Percentiles rank a stretch among this genome's conserved stretches.
phyloP scores from a whole-genome alignment of 495 filamentous ascomycete genomes.

The Jackrogersella multiformis region DNA sequence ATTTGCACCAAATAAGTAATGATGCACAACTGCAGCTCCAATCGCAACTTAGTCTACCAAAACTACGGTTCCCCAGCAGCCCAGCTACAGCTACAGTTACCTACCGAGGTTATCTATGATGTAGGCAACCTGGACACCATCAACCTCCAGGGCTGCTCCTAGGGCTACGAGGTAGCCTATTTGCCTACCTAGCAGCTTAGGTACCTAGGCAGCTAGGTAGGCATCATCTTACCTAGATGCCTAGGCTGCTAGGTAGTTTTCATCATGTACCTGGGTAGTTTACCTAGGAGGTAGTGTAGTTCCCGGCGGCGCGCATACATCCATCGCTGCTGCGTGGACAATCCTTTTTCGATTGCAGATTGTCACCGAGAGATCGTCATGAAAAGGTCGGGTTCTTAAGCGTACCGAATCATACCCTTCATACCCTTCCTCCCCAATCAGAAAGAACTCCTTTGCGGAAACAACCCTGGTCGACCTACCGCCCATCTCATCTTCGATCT shows the following conservation, averaged over 20 bases:
- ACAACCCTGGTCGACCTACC: conserved; percentile 30
- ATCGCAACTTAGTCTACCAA: no score
- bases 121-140: neutral
- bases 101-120: neutral
- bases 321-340: conserved; percentile 6
- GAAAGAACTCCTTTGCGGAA: conserved; percentile 38
- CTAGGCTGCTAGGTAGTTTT: no score
- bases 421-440: conserved; percentile 41
- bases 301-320: conserved; percentile 1
- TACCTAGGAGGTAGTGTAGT: no score
- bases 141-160: neutral
- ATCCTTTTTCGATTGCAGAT: conserved; percentile 25
- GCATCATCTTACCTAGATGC: no score
- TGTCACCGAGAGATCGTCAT: conserved; percentile 43
- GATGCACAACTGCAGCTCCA: conserved; percentile 37
- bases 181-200: no score
- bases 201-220: no score
- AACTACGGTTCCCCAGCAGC: no score
- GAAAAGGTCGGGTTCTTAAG: conserved; percentile 27
- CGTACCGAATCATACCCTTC: conserved; percentile 44
- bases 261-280: neutral
- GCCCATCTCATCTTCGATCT: conserved; percentile 47
- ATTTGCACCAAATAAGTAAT: conserved; percentile 31
- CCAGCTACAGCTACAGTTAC: neutral
- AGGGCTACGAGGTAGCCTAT: neutral